phyloP scores from a whole-genome alignment of 2,329 filamentous ascomycete species.

The Colletotrichum theobromicola region DNA sequence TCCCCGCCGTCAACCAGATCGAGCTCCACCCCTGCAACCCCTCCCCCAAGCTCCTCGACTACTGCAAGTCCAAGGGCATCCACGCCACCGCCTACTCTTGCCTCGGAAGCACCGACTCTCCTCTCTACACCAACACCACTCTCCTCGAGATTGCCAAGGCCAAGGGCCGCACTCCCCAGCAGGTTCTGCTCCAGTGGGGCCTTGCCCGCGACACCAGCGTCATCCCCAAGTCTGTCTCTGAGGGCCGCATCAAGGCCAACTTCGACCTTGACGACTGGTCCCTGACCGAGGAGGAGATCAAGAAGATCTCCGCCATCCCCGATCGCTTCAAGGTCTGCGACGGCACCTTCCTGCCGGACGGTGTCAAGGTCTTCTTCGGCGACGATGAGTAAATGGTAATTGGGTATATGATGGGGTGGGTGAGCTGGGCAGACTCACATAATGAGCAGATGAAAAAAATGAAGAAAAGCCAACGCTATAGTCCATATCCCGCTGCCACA shows the following conservation, averaged over 20 bases:
- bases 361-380: conserved; percentile 79
- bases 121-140: conserved; percentile 69
- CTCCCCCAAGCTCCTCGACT: conserved; percentile 78
- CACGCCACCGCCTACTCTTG: conserved; percentile 78
- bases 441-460: conserved; percentile 4
- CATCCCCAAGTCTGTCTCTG: conserved; percentile 83
- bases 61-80: conserved; percentile 75
- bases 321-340: conserved; percentile 85
- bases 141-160: conserved; percentile 66
- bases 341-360: conserved; percentile 70
- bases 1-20: conserved; percentile 79
- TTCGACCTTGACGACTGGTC: conserved; percentile 77
- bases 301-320: conserved; percentile 68
- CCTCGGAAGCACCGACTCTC: conserved; percentile 74
- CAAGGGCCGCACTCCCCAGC: conserved; percentile 74
- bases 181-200: conserved; percentile 82
- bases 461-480: conserved; percentile 3
- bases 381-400: conserved; percentile 70
- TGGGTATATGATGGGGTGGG: background rate
- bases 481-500: background rate
- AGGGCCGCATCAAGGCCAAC: conserved; percentile 76
- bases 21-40: conserved; percentile 84
- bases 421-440: conserved; percentile 2
- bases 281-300: conserved; percentile 74
- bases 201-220: conserved; percentile 82